Conservation (phyloP, 2,329 filamentous ascomycete species). For the Emmonsiellopsis sp. region DNA sequence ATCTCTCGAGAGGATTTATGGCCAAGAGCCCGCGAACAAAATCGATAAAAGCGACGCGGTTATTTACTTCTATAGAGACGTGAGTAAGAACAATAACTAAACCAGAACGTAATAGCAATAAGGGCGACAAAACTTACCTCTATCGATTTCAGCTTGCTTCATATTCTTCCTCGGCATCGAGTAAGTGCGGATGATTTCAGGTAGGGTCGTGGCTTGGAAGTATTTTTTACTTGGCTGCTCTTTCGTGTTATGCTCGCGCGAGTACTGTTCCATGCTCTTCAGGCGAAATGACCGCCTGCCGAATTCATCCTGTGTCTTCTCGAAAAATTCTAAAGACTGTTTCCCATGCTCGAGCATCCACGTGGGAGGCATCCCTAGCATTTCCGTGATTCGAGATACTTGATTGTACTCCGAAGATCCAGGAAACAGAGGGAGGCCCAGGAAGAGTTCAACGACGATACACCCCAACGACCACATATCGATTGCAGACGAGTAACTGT, state of each 20-base stretch:
- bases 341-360: constrained; percentile 99
- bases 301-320: constrained; percentile 86
- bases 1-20: constrained; percentile 91
- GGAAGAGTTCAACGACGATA: constrained; percentile 94
- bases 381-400: constrained; percentile 92
- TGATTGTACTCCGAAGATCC: constrained; percentile 99
- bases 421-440: constrained; percentile 88
- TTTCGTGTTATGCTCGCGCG: constrained; percentile 88
- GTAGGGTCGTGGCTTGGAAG: constrained; percentile 86
- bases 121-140: constrained; percentile 54
- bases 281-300: constrained; percentile 82
- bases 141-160: constrained; percentile 92
- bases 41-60: constrained; percentile 93
- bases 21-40: constrained; percentile 89
- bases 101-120: neutral
- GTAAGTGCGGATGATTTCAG: constrained; percentile 96
- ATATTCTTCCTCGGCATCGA: constrained; percentile 99
- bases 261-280: constrained; percentile 97
- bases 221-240: constrained; percentile 99
- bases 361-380: constrained; percentile 90
- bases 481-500: constrained; percentile 85
- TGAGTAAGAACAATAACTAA: constrained; percentile 13
- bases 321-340: constrained; percentile 93
- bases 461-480: constrained; percentile 99
- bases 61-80: constrained; percentile 76